Evolutionary conservation across 257 asterid species (phyloP), one percentile per base, ranked within the genome.

Genomic region (Solanum bukasovii): DNA sequence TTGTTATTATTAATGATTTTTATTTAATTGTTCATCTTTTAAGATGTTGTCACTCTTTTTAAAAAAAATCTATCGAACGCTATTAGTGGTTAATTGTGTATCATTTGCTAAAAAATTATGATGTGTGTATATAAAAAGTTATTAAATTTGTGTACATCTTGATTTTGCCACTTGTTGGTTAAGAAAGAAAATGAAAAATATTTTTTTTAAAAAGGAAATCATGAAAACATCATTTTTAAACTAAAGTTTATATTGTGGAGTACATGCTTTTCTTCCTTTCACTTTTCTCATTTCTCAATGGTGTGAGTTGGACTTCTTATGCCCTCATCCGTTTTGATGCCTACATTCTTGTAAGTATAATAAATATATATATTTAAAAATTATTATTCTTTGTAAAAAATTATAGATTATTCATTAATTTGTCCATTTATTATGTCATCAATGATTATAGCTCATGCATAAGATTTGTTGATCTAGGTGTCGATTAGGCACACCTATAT

Each of bases 211-310:
- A 75, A 38, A 38, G 23, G 14, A 5, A 44, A 44, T 49, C 86
- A 82, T 82, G 70, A 3, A 82, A 82, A 49, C 20, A 4, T n/a
- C 12, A 31, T 82, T 49, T 82, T 20, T 5, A 18, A 82, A 82
- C 86, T 82, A 5, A 82, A 29, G 70, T 29, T 82, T 42, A 38
- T 38, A 38, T 38, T 37, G 40, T 37, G 40, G 40, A 37, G 40
- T 37, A 37, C 40, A 37, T 97, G 99, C 99, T 99, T 0, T 97
- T 97, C 73, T 96, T 89, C 88, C 93, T 96, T 0, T 96, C 98
- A 0, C 91, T 97, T 2, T 94, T 93, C 90, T 94, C 98, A 38
- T 96, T 96, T 78, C 93, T 94, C 27, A 96, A 96, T 73, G 99
- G 98, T 33, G 56, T 94, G 86, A 44, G 97, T 86, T 97, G 99